Percentiles rank a stretch among this genome's conserved stretches.
phyloP scores from a whole-genome alignment of 208 protist genomes.

The Acanthamoeba comandoni region DNA sequence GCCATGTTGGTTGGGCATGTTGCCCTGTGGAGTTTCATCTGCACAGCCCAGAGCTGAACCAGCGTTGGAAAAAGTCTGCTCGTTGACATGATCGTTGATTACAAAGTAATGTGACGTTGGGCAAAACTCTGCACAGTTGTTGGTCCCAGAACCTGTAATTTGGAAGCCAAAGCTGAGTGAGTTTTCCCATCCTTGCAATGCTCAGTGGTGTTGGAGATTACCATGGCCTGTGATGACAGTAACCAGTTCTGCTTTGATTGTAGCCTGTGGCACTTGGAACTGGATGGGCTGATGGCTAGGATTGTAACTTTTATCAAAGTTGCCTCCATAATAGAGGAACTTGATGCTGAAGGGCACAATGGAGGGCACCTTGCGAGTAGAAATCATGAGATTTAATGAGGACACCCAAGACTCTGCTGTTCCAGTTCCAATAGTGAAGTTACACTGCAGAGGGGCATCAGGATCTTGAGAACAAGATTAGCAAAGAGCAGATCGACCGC shows the following conservation, averaged over 20 bases:
- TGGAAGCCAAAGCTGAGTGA: neutral
- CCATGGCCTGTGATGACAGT: slow-evolving; percentile 47
- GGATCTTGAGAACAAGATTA: neutral
- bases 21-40: neutral
- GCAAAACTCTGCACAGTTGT: slow-evolving; percentile 32
- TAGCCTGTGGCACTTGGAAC: neutral
- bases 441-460: neutral
- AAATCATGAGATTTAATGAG: neutral
- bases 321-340: slow-evolving; percentile 2
- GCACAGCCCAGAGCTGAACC: slow-evolving; percentile 15
- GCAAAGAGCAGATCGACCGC: neutral
- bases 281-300: neutral
- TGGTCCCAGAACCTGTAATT: neutral
- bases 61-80: slow-evolving; percentile 16
- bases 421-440: slow-evolving; percentile 32
- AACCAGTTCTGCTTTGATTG: slow-evolving; percentile 22
- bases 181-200: neutral
- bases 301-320: slow-evolving; percentile 3
- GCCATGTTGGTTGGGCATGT: slow-evolving; percentile 25
- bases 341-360: neutral
- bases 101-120: slow-evolving; percentile 10
- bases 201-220: neutral
- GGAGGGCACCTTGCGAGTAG: neutral
- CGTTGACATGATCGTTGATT: slow-evolving; percentile 8
- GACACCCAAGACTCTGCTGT: slow-evolving; percentile 44